phyloP scores from a whole-genome alignment of 2,329 filamentous ascomycete genomes.

The Aciculosporium take region DNA sequence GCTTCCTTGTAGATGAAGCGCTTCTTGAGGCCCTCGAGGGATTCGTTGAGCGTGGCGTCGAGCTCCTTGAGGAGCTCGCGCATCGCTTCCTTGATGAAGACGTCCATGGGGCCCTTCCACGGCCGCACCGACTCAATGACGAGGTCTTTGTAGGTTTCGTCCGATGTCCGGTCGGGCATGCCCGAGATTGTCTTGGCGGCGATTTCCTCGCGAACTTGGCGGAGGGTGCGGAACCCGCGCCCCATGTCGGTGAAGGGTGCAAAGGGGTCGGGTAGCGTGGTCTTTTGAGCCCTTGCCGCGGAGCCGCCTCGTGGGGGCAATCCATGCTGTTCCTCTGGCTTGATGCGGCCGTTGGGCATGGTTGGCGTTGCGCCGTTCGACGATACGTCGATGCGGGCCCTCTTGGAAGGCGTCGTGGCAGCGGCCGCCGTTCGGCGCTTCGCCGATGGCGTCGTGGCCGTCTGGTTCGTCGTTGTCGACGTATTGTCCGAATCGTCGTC shows the following conservation, averaged over 20 bases:
- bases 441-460: constrained; percentile 13
- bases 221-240: constrained; percentile 29
- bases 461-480: constrained; percentile 10
- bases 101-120: constrained; percentile 41
- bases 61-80: constrained; percentile 33
- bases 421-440: constrained; percentile 17
- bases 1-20: constrained; percentile 36
- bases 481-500: constrained; percentile 25
- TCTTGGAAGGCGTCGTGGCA: constrained; percentile 21
- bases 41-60: constrained; percentile 28
- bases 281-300: constrained; percentile 5
- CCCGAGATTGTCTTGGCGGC: constrained; percentile 39
- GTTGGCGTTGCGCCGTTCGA: constrained; percentile 3
- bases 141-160: constrained; percentile 44
- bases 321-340: constrained; percentile 23
- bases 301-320: not conserved
- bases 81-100: constrained; percentile 34
- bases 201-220: constrained; percentile 40
- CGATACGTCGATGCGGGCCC: constrained; percentile 13
- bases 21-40: constrained; percentile 33
- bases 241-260: constrained; percentile 24
- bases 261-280: constrained; percentile 22
- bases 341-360: constrained; percentile 16
- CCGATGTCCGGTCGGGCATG: constrained; percentile 42
- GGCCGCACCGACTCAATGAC: constrained; percentile 41